Evolutionary conservation across 352 stramenopile genomes (phyloP).

Genomic region (Aphanomyces cochlioides): DNA sequence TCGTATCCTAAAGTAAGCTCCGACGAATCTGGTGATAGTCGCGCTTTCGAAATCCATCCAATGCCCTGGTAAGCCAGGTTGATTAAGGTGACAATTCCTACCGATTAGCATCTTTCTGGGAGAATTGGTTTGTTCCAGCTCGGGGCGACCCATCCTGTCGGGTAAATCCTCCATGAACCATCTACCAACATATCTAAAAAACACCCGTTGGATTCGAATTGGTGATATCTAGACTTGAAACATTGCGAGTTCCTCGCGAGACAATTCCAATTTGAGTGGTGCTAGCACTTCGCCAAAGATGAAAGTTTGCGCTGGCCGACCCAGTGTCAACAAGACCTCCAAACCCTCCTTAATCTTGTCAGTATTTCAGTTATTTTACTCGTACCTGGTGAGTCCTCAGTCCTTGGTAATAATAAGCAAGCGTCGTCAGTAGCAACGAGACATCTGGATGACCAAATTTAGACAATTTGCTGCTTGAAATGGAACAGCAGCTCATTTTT

Average conservation of each 20-base stretch:
- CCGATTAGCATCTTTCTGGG: constrained; percentile 81
- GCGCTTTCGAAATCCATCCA: constrained; percentile 83
- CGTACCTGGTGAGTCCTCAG: constrained; percentile 33
- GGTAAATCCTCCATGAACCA: constrained; percentile 76
- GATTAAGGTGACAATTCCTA: constrained; percentile 76
- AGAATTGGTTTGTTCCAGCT: constrained; percentile 61
- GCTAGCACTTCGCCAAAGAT: constrained; percentile 65
- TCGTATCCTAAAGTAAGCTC: too few species aligned
- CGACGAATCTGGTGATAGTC: constrained; percentile 24
- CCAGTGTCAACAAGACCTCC: constrained; percentile 52
- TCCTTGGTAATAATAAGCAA: constrained; percentile 78
- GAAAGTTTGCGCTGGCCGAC: constrained; percentile 48
- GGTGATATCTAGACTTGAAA: constrained; percentile 69
- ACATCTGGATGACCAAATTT: constrained; percentile 89
- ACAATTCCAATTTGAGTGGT: constrained; percentile 41
- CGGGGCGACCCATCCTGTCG: constrained; percentile 76
- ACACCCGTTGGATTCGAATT: constrained; percentile 60
- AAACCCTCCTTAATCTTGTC: constrained; percentile 52
- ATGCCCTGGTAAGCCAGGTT: constrained; percentile 63
- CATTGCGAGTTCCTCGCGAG: constrained; percentile 35
- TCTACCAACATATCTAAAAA: constrained; percentile 75
- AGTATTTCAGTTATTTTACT: not conserved
- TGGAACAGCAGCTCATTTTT: constrained; percentile 82
- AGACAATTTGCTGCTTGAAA: constrained; percentile 75
- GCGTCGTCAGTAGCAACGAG: constrained; percentile 73